Evolutionary conservation across 495 filamentous ascomycete genomes (phyloP), one percentile per base, ranked within the genome.

Genomic region (Podospora sp.): DNA sequence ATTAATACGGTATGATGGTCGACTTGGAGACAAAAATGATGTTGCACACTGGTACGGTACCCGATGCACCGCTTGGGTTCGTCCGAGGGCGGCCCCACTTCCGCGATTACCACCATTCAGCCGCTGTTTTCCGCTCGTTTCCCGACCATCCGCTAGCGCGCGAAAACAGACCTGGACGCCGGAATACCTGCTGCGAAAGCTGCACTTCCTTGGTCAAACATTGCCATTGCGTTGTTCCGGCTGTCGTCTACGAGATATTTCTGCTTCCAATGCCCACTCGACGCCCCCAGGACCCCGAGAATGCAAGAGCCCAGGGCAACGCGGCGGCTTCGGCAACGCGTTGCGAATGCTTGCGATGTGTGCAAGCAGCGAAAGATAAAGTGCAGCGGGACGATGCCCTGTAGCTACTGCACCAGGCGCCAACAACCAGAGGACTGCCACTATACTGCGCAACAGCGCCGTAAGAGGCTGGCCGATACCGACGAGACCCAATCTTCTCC

Each of bases 291-390:
- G 20, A 24, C 16, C 21, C n/a, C 21, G 24, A 29, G 27, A 58
- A 75, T 74, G 72, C 61, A 63, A 33, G 73, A 75, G 59, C 65
- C 68, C 9, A 49, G 68, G 51, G 56, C 40, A 46, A 11, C 59
- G 50, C 66, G 33, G 21, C 59, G 56, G 16, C 51, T 69, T 25
- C 70, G 80, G 22, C 62, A 67, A 6, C 79, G 80, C 40, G 74
- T 83, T 14, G 68, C 79, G 25, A 81, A 81, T 53, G 80, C 80
- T 24, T 83, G 80, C 62, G 80, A 83, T 63, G 67, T 74, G 8
- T 83, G 80, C 75, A 83, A 83, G 62, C 68, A 75, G 46, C 78
- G 80, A 24, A 81, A 79, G 71, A 74, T 81, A 53, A 80, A 79
- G 62, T 81, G 79, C 71, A 75, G 75, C 53, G 79, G 79, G 24